These are phyloP conservation scores for Chlamydomonas sphaeroides DNA, from an alignment of 139 green algal genomes.

Conservation along the genomic window DNA sequence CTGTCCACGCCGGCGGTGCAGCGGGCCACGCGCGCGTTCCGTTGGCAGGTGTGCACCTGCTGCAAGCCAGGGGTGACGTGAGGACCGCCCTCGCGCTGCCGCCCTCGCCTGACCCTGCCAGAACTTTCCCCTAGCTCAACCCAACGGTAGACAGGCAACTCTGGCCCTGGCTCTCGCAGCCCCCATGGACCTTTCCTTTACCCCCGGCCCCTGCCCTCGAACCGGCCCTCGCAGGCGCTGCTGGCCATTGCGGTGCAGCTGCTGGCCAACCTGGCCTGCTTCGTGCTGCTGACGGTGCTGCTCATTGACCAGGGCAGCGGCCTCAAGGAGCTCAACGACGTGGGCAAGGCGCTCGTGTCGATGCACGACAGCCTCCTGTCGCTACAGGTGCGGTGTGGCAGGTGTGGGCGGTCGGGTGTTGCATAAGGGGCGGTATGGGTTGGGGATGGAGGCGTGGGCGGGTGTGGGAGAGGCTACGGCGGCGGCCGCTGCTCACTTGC, in stretches of 20 bases:
- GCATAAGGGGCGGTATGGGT: too few species aligned
- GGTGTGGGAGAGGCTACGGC: not conserved
- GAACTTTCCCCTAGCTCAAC: too few species aligned
- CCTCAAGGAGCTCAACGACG: slow-evolving; percentile 14
- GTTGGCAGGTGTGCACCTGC: slow-evolving; percentile 3
- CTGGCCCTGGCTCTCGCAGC: too few species aligned
- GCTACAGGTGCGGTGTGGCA: slow-evolving; percentile 33
- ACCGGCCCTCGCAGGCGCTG: slow-evolving; percentile 1
- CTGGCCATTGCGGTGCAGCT: slow-evolving; percentile 34
- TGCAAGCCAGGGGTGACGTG: too few species aligned
- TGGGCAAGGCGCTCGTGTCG: slow-evolving; percentile 15
- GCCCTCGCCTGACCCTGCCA: too few species aligned
- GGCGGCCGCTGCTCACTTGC: too few species aligned
- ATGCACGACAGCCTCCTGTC: slow-evolving; percentile 17
- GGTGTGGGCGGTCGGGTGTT: too few species aligned
- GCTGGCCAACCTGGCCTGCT: slow-evolving; percentile 38
- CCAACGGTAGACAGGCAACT: too few species aligned
- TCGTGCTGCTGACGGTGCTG: slow-evolving; percentile 41
- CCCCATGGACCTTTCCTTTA: too few species aligned
- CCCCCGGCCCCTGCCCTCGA: too few species aligned
- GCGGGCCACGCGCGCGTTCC: slow-evolving; percentile 26
- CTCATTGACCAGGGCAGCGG: not conserved
- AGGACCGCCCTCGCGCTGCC: too few species aligned
- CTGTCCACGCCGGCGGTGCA: slow-evolving; percentile 15
- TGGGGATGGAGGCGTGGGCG: not conserved